phyloP scores from a whole-genome alignment of 768 basidiomycete species.

The Boletus pseudopeckii region DNA sequence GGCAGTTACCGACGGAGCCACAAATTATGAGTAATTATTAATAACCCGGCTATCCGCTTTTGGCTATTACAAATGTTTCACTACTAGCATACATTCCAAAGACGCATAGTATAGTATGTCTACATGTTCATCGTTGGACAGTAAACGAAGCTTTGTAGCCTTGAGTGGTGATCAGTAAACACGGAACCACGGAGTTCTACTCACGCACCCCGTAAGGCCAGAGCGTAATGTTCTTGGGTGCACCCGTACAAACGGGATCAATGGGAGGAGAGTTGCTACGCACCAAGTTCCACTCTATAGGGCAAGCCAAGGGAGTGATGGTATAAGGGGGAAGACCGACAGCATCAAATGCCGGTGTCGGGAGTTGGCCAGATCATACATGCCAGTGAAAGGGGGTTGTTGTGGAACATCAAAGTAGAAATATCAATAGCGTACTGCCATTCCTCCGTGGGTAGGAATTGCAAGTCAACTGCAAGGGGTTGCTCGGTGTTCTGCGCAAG shows the following conservation, averaged over 20 bases:
- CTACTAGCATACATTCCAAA: too few relatives aligned
- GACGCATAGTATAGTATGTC: background rate
- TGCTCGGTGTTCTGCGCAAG: background rate
- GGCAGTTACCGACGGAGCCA: slow-evolving; percentile 28
- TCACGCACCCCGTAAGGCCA: background rate
- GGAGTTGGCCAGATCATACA: slow-evolving; percentile 24
- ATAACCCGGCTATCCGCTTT: background rate
- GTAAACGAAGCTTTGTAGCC: background rate
- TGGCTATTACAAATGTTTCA: too few relatives aligned
- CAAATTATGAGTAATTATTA: slow-evolving; percentile 12
- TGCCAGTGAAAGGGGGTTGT: slow-evolving; percentile 31
- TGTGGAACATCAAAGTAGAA: slow-evolving; percentile 35
- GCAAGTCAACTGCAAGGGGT: slow-evolving; percentile 38
- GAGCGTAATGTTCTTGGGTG: slow-evolving; percentile 1
- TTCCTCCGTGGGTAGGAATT: background rate
- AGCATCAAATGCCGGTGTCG: background rate
- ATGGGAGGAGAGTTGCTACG: slow-evolving; percentile 33
- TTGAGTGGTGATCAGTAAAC: background rate
- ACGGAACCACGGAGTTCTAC: background rate
- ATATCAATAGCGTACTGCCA: slow-evolving; percentile 16
- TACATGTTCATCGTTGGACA: background rate
- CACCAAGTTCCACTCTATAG: background rate
- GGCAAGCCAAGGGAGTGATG: background rate
- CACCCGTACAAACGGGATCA: slow-evolving; percentile 42
- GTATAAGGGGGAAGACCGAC: background rate